phyloP scores from a whole-genome alignment of 2,329 filamentous ascomycete genomes.

The Apiospora kogelbergensis region DNA sequence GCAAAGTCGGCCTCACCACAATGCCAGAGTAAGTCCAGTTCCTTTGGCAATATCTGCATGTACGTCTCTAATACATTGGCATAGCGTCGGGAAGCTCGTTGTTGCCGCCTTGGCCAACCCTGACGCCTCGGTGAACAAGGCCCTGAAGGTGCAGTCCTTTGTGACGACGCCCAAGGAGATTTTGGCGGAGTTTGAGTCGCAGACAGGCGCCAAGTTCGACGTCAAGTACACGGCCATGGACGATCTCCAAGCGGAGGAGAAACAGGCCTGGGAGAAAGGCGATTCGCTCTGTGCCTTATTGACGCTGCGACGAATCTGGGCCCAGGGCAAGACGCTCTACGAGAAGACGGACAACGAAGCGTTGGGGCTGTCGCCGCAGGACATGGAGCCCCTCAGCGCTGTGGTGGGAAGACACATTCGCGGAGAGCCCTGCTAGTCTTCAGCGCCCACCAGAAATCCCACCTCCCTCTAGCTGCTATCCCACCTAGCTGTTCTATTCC shows the following conservation, averaged over 20 bases:
- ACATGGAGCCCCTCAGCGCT: conserved; percentile 52
- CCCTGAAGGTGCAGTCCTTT: conserved; percentile 70
- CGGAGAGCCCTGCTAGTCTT: conserved; percentile 11
- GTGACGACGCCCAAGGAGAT: conserved; percentile 63
- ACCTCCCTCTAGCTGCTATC: too few relatives aligned
- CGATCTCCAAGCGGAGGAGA: conserved; percentile 55
- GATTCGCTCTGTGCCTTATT: conserved; percentile 51
- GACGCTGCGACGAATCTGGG: conserved; percentile 71
- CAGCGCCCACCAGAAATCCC: too few relatives aligned
- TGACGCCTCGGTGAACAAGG: conserved; percentile 50
- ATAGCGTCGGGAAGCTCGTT: conserved; percentile 65
- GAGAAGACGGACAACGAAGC: conserved; percentile 64
- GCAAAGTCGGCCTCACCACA: conserved; percentile 65
- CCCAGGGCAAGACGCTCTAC: conserved; percentile 70
- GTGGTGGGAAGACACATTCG: conserved; percentile 38
- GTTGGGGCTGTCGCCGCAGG: conserved; percentile 49
- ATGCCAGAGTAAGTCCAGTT: conserved; percentile 70
- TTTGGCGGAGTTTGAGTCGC: conserved; percentile 65
- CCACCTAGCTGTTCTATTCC: too few relatives aligned
- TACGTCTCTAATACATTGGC: conserved; percentile 11
- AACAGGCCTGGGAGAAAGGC: conserved; percentile 55
- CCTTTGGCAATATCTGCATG: too few relatives aligned
- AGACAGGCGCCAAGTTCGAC: conserved; percentile 59
- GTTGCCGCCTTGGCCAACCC: conserved; percentile 61
- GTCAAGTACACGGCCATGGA: conserved; percentile 53